Base-by-base conservation (phyloP, 805 yeast genomes). In the Metschnikowia bowlesiae region DNA sequence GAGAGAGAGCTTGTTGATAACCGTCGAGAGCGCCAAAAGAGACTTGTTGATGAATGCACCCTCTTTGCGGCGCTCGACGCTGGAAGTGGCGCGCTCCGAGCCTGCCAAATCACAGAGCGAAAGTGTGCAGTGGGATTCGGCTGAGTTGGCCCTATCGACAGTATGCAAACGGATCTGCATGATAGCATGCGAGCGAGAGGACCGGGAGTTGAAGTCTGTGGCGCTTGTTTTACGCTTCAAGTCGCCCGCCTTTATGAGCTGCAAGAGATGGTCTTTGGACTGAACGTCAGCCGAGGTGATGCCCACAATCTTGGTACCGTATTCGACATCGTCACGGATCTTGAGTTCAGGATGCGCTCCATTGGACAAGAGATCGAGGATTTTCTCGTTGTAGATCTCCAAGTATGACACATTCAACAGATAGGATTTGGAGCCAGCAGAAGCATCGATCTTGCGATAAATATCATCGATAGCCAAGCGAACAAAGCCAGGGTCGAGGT, bases 21-120 rank as follows among this genome's bases (percentile, higher is more conserved):
- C 97, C 0, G 96, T 88, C 6, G 97, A 90, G 46, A 92, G 76
- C 0, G 98, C 95, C 47, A 92, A 73, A 39, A 92, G 75, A 0
- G 97, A 91, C 64, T 90, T 90, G 71, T 92, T 92, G 64, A 92
- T 92, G 63, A 76, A 94, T 0, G 97, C 81, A 22, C 98, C 99
- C 70, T 92, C 99, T 66, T 90, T 89, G 49, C 97, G 74, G 59
- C 98, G 78, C 62, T 89, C 97, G 1, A 74, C 67, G 59, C 85
- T 84, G 9, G 81, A 69, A 0, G 87, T 75, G 2, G 85, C 81
- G 47, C 87, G 79, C 68, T 92, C 99, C n/a, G 96, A 87, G 30
- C 99, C 99, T 0, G 99, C 99, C 61, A 92, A 77, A 69, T 92
- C 99, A 71, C 98, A 92, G 49, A 92, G 74, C 33, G 92, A 88